Evolutionary conservation across 140 eudicot species (phyloP).

Genomic region (Stevia rebaudiana): DNA sequence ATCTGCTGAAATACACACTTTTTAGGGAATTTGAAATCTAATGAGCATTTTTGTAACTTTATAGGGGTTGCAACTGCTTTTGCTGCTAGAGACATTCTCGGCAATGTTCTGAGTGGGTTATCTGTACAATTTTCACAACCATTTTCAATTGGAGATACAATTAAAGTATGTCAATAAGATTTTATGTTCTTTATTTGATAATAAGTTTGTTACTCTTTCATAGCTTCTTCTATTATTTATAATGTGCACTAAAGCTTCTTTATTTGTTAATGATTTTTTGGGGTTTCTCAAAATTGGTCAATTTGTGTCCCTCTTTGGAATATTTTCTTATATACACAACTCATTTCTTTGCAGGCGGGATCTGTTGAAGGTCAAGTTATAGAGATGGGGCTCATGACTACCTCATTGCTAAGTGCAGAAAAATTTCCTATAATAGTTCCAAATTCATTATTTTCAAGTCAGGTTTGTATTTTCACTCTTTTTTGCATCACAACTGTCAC

Average conservation of each 20-base stretch:
- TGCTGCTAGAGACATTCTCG: slow-evolving; percentile 85
- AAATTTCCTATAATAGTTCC: slow-evolving; percentile 80
- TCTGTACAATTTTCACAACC: slow-evolving; percentile 77
- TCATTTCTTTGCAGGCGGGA: slow-evolving; percentile 69
- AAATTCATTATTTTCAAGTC: slow-evolving; percentile 88
- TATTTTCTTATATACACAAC: slow-evolving; percentile 12
- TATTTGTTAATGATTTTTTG: not conserved
- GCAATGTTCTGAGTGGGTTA: slow-evolving; percentile 86
- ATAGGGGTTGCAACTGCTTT: slow-evolving; percentile 98
- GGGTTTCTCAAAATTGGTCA: slow-evolving; percentile 1
- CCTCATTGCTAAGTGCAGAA: slow-evolving; percentile 70
- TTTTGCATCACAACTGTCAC: not conserved
- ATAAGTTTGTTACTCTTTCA: not conserved
- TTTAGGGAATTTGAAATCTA: slow-evolving; percentile 1
- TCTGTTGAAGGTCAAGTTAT: slow-evolving; percentile 93
- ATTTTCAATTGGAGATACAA: slow-evolving; percentile 86
- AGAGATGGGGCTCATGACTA: slow-evolving; percentile 88
- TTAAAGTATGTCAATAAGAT: slow-evolving; percentile 51
- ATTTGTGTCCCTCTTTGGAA: no score
- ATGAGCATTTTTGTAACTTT: slow-evolving; percentile 19
- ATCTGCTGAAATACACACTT: not conserved
- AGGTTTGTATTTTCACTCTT: slow-evolving; percentile 39
- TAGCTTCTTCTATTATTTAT: not conserved
- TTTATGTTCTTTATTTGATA: not conserved
- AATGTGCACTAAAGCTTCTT: slow-evolving; percentile 9